Conservation (phyloP, 495 filamentous ascomycete species). For the Sporormia fimetaria region DNA sequence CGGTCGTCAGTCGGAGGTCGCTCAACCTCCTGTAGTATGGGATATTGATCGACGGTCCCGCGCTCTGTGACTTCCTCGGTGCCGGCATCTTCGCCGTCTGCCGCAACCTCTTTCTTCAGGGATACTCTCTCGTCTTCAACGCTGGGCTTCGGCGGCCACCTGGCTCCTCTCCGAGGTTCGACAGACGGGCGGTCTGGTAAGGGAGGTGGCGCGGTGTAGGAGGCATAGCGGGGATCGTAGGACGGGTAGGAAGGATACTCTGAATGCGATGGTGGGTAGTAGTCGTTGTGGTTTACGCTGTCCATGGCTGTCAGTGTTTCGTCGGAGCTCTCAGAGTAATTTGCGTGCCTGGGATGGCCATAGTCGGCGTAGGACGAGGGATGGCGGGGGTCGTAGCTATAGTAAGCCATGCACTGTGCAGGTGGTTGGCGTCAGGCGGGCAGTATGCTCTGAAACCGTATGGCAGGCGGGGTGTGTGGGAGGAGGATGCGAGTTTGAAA, state of each 20-base stretch:
- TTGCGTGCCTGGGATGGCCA: too few species aligned
- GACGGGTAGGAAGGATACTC: slow-evolving; percentile 24
- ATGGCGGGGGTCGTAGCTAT: too few species aligned
- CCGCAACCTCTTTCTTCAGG: slow-evolving; percentile 7
- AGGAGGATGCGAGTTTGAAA: too few species aligned
- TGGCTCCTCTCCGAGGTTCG: slow-evolving; percentile 11
- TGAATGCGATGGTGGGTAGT: too few species aligned
- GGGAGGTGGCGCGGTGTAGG: slow-evolving; percentile 13
- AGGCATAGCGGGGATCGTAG: slow-evolving; percentile 24
- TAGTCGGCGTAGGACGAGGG: too few species aligned
- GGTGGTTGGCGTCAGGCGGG: too few species aligned
- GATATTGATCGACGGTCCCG: slow-evolving; percentile 34
- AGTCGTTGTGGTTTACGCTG: slow-evolving; percentile 2
- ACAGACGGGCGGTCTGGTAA: slow-evolving; percentile 16
- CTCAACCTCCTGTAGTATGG: slow-evolving; percentile 30
- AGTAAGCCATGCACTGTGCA: too few species aligned
- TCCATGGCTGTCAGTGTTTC: slow-evolving; percentile 10
- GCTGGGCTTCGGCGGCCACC: slow-evolving; percentile 31
- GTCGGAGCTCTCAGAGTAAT: too few species aligned
- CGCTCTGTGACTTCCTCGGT: slow-evolving; percentile 27
- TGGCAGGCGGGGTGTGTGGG: too few species aligned
- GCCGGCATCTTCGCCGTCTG: slow-evolving; percentile 13
- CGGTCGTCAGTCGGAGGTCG: slow-evolving; percentile 23
- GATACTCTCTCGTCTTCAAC: slow-evolving; percentile 33
- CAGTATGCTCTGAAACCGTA: too few species aligned